Conservation (phyloP, 2,329 filamentous ascomycete genomes). For the Ceratocystis albifundus region DNA sequence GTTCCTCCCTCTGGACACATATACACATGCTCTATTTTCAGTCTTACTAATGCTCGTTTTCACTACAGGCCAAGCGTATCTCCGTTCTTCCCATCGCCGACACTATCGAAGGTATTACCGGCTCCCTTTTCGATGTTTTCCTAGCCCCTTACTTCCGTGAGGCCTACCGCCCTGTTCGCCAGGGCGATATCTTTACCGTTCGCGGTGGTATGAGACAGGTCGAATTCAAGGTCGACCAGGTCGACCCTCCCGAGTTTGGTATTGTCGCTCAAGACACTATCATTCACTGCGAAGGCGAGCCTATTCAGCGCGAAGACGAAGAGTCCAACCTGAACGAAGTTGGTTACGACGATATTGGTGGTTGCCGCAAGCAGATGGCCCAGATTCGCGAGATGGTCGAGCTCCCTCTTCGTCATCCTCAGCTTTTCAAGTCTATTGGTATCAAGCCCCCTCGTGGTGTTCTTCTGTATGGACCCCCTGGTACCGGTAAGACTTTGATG, state of each 20-base stretch:
- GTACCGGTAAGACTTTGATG: constrained; percentile 99
- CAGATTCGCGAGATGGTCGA: constrained; percentile 98
- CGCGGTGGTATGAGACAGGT: constrained; percentile 98
- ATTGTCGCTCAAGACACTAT: constrained; percentile 98
- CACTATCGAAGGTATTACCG: constrained; percentile 93
- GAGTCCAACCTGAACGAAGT: constrained; percentile 99
- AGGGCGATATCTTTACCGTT: constrained; percentile 95
- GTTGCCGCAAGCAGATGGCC: constrained; percentile 98
- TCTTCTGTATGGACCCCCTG: constrained; percentile 87
- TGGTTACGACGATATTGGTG: constrained; percentile 97
- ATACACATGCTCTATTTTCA: not conserved
- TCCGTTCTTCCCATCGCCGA: constrained; percentile 96
- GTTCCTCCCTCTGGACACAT: not conserved
- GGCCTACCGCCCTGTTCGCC: constrained; percentile 91
- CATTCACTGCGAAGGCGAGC: constrained; percentile 94
- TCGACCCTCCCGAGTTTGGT: constrained; percentile 95
- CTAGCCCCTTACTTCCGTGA: constrained; percentile 99
- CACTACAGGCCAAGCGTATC: constrained; percentile 80
- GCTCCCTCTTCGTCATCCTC: constrained; percentile 87
- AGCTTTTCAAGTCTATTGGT: constrained; percentile 99
- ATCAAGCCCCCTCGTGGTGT: constrained; percentile 99
- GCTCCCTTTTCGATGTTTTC: constrained; percentile 97
- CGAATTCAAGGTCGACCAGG: constrained; percentile 98
- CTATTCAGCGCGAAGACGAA: constrained; percentile 93
- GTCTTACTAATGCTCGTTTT: not conserved